Evolutionary conservation across 345 rosid genomes (phyloP), one percentile per base, ranked within the genome.

Genomic region (Linum tenue): DNA sequence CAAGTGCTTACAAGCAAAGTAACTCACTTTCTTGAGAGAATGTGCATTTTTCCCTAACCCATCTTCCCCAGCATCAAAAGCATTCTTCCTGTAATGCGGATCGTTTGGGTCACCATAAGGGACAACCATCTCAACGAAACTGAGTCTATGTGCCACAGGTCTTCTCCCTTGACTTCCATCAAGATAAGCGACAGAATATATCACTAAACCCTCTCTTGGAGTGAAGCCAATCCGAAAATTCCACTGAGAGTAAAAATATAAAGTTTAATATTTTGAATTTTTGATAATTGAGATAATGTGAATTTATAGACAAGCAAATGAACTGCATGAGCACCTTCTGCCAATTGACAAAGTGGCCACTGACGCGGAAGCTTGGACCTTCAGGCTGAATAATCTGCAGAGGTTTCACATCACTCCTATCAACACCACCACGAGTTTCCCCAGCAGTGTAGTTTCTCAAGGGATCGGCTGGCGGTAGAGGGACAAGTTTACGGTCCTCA

Each of bases 91-190:
- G 78, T 88, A 91, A 72, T 91, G 97, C 55, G 97, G 97, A 56
- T 86, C 97, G 72, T 88, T 91, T 31, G 97, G 97, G 79, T 91
- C 97, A 4, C 97, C 97, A 77, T 91, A 91, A 51, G 97, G 96
- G 67, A 91, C 97, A 66, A 91, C 96, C 94, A 91, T 88, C 82
- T 91, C 97, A 63, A 86, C 97, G 75, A 91, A 88, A 65, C 97
- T 91, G 73, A 88, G 75, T 76, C 97, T 86, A 62, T 86, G 88
- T 56, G 94, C 96, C 65, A 91, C 85, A 64, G 97, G 88, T 70
- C 97, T 84, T 70, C 96, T 76, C 65, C 97, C 97, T 73, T 89
- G 82, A 65, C 85, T 91, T 55, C 96, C 97, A 78, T 91, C 96
- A 67, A 88, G 72, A 74, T 88, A 91, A 58, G 97, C 97, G 74